A percentile compares a stretch with the other conserved stretches of the same genome.
Evolutionary conservation across 2,329 filamentous ascomycete genomes (phyloP).

Genomic region (Aurifilum marmelostoma): DNA sequence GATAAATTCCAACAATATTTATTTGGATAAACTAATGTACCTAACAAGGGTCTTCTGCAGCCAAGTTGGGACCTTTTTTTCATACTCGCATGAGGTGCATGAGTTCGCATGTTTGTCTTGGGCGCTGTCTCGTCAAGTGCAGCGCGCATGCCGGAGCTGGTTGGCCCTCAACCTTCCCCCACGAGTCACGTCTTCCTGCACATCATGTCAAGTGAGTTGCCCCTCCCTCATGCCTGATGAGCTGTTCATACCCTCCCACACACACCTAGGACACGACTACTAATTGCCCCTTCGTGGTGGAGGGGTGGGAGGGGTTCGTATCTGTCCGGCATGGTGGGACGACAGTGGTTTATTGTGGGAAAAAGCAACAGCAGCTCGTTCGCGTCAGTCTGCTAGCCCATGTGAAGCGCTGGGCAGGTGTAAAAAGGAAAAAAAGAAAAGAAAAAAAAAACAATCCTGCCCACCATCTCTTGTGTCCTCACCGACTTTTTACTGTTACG

Average conservation of each 20-base stretch:
- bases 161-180: not conserved
- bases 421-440: no score
- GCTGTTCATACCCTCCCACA: not conserved
- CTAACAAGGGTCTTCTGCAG: not conserved
- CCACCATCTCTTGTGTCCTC: slow-evolving; percentile 20
- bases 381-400: slow-evolving; percentile 10
- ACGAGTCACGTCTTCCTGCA: slow-evolving; percentile 15
- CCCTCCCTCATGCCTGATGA: slow-evolving; percentile 13
- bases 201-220: slow-evolving; percentile 16
- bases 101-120: not conserved
- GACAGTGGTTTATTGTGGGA: not conserved
- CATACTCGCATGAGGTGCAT: not conserved
- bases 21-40: no score
- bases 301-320: not conserved
- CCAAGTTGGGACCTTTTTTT: not conserved
- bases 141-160: not conserved
- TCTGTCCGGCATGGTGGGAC: not conserved
- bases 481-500: slow-evolving; percentile 23
- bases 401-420: not conserved
- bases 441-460: not conserved
- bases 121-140: slow-evolving; percentile 5
- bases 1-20: not conserved
- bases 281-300: not conserved
- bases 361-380: not conserved
- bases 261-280: no score